These are phyloP conservation scores for Mollisiaceae sp. DNA, from an alignment of 2,329 filamentous ascomycete species.

Conservation along the genomic window DNA sequence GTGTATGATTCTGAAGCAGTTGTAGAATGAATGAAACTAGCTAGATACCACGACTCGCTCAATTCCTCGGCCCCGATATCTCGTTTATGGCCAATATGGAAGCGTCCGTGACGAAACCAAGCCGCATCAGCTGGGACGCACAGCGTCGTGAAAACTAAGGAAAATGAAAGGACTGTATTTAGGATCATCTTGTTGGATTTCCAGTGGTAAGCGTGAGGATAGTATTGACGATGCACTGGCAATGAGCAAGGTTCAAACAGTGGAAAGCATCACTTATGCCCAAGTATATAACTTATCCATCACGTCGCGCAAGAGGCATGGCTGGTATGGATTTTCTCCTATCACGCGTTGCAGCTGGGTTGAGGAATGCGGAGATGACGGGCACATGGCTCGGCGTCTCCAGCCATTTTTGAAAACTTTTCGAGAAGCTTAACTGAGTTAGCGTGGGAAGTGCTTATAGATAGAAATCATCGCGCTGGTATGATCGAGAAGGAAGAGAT, in stretches of 20 bases:
- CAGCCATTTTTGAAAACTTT: slow-evolving; percentile 1
- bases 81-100: slow-evolving; percentile 7
- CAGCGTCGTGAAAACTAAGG: slow-evolving; percentile 20
- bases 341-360: not conserved
- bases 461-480: not conserved
- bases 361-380: slow-evolving; percentile 9
- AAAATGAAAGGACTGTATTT: slow-evolving; percentile 8
- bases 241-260: not conserved
- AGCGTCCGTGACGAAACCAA: slow-evolving; percentile 22
- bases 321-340: slow-evolving; percentile 5
- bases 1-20: slow-evolving; percentile 18
- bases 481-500: not conserved
- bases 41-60: slow-evolving; percentile 1
- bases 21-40: not conserved
- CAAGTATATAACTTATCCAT: not conserved
- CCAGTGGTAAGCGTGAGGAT: not conserved
- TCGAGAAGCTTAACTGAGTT: not conserved
- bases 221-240: not conserved
- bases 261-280: not conserved
- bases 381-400: not conserved
- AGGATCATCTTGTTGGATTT: slow-evolving; percentile 15
- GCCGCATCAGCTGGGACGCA: slow-evolving; percentile 17
- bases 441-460: not conserved
- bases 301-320: not conserved
- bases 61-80: not conserved